A percentile compares a stretch with the other conserved stretches of the same genome.
phyloP scores from a whole-genome alignment of 352 stramenopile genomes.

The Aphanomyces invadans region DNA sequence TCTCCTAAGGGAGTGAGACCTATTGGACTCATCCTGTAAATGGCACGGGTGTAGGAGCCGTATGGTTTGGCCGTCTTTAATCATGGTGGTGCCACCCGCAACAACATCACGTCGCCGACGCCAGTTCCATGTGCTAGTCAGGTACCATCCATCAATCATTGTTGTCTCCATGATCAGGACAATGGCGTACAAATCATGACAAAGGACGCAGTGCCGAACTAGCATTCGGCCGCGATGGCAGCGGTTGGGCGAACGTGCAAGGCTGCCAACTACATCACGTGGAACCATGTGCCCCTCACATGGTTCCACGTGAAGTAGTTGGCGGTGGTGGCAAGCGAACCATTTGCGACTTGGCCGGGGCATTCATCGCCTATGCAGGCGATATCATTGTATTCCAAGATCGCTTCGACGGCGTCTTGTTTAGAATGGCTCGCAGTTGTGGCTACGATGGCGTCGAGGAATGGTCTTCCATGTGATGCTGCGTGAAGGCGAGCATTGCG shows the following conservation, averaged over 20 bases:
- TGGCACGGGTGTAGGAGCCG: too few species aligned
- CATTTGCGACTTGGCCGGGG: slow-evolving; percentile 46
- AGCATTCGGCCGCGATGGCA: slow-evolving; percentile 71
- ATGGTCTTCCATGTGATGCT: slow-evolving; percentile 39
- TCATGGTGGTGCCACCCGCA: slow-evolving; percentile 51
- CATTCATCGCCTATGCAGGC: slow-evolving; percentile 51
- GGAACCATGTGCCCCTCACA: too few species aligned
- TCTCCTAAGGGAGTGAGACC: slow-evolving; percentile 34
- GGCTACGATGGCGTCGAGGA: slow-evolving; percentile 44
- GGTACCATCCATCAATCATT: not conserved
- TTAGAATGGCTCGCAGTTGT: slow-evolving; percentile 37
- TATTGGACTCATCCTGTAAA: too few species aligned
- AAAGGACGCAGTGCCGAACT: slow-evolving; percentile 62
- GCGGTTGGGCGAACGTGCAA: too few species aligned
- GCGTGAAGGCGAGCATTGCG: slow-evolving; percentile 37
- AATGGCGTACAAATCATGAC: slow-evolving; percentile 71
- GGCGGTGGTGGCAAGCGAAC: slow-evolving; percentile 51
- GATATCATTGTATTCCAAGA: slow-evolving; percentile 27
- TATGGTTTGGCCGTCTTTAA: slow-evolving; percentile 79
- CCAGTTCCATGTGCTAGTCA: too few species aligned
- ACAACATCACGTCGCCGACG: too few species aligned
- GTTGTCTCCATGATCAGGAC: not conserved
- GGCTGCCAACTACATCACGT: too few species aligned
- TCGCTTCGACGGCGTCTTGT: slow-evolving; percentile 31
- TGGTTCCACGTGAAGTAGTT: slow-evolving; percentile 67